Percentiles rank a stretch among this genome's conserved stretches.
phyloP scores from a whole-genome alignment of 202 grass and related monocot species.

The Zizania palustris region DNA sequence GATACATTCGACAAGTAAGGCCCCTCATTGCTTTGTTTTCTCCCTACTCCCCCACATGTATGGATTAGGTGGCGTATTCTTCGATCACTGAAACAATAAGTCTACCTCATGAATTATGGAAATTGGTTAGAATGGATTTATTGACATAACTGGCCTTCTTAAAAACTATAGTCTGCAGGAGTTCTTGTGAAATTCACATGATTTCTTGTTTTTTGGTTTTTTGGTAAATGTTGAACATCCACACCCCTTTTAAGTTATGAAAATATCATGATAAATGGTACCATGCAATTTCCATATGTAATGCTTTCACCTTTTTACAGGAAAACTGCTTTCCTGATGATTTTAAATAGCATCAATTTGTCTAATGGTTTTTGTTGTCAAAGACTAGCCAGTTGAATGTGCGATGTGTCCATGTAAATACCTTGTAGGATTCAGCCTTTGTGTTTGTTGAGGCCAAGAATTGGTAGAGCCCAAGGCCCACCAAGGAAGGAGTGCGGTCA shows the following conservation, averaged over 20 bases:
- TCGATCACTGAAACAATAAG: neutral
- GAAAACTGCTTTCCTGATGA: neutral
- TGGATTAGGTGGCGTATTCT: no score
- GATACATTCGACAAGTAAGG: conserved; percentile 90
- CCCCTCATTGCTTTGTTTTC: neutral
- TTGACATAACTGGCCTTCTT: neutral
- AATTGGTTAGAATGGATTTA: neutral
- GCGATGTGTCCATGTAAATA: neutral
- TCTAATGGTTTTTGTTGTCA: neutral
- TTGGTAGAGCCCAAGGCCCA: no score
- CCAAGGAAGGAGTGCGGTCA: no score
- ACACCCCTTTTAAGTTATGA: neutral
- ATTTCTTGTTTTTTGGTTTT: conserved; percentile 3
- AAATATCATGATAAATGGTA: neutral
- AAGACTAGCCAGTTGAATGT: neutral
- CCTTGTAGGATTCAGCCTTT: neutral
- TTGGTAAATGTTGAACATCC: neutral
- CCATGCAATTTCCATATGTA: neutral
- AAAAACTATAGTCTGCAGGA: neutral
- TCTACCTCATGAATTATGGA: neutral
- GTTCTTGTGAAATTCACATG: neutral
- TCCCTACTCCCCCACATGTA: neutral
- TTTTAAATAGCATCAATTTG: neutral
- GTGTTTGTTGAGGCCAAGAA: no score
- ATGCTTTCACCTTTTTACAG: neutral